These are phyloP conservation scores for Flaveria linearis DNA, from an alignment of 129 eudicot genomes.

Conservation along the genomic window DNA sequence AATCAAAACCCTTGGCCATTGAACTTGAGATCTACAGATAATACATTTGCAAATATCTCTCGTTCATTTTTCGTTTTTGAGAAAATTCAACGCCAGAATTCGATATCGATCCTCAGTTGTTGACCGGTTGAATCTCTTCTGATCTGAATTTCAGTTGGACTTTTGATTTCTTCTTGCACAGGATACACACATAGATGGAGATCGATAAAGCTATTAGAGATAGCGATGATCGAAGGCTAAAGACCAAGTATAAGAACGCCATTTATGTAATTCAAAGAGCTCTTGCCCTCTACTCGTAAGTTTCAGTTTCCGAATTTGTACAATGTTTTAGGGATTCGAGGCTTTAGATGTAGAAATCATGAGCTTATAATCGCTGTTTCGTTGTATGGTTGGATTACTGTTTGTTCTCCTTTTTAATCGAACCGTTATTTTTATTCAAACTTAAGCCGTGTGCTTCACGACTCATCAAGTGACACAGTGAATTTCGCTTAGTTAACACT, in stretches of 20 bases:
- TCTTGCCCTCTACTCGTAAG: slow-evolving; percentile 84
- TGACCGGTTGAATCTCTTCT: slow-evolving; percentile 2
- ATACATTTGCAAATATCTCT: neutral
- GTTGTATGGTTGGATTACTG: no score
- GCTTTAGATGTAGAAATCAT: neutral
- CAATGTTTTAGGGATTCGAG: slow-evolving; percentile 4
- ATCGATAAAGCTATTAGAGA: slow-evolving; percentile 74
- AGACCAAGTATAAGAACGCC: slow-evolving; percentile 84
- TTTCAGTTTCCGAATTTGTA: neutral
- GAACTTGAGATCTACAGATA: neutral
- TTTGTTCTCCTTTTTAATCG: no score
- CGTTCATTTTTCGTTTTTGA: neutral
- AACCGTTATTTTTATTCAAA: no score
- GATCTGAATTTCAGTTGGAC: no score
- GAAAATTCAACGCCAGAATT: neutral
- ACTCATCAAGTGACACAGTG: no score
- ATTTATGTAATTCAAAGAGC: slow-evolving; percentile 79
- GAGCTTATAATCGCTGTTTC: neutral
- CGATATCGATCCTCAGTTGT: neutral
- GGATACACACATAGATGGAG: slow-evolving; percentile 55
- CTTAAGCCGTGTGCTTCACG: no score
- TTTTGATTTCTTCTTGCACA: neutral
- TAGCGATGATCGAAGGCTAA: slow-evolving; percentile 76
- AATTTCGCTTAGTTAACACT: no score
- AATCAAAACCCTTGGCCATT: slow-evolving; percentile 26